These are phyloP conservation scores for Metschnikowia kunwiensis DNA, from an alignment of 805 yeast species.

Conservation along the genomic window DNA sequence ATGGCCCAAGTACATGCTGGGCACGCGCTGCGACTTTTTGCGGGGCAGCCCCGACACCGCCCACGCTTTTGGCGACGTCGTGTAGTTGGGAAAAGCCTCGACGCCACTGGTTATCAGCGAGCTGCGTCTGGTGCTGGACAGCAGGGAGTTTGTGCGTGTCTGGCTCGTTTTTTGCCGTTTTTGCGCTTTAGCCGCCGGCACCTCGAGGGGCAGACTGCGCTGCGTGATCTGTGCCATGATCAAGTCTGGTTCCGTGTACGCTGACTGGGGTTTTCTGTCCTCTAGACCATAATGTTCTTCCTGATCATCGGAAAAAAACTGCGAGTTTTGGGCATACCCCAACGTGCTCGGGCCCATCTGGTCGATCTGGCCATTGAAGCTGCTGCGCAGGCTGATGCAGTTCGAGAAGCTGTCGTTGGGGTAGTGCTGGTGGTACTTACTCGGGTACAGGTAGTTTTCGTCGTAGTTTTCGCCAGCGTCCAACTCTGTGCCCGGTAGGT, in stretches of 20 bases:
- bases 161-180: conserved; percentile 1
- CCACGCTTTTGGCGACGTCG: too few relatives aligned
- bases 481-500: conserved; percentile 2
- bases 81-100: too few relatives aligned
- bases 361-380: neutral
- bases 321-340: too few relatives aligned
- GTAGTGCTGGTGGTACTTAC: neutral
- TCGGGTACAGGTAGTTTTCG: neutral
- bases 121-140: conserved; percentile 9
- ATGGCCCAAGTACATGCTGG: conserved; percentile 2
- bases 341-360: too few relatives aligned
- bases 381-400: neutral
- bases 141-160: neutral
- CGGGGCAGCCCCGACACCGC: too few relatives aligned
- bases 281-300: conserved; percentile 1
- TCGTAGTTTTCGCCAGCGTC: conserved; percentile 4
- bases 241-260: neutral
- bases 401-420: neutral
- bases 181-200: neutral
- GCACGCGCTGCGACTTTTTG: neutral
- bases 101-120: conserved; percentile 5
- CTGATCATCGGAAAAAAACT: conserved; percentile 2
- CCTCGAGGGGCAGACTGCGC: conserved; percentile 5
- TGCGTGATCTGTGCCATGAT: too few relatives aligned
- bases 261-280: neutral